Percentiles rank a stretch among this genome's conserved stretches.
These are phyloP conservation scores for Massarina eburnea DNA, from an alignment of 2,329 filamentous ascomycete species.

Conservation along the genomic window DNA sequence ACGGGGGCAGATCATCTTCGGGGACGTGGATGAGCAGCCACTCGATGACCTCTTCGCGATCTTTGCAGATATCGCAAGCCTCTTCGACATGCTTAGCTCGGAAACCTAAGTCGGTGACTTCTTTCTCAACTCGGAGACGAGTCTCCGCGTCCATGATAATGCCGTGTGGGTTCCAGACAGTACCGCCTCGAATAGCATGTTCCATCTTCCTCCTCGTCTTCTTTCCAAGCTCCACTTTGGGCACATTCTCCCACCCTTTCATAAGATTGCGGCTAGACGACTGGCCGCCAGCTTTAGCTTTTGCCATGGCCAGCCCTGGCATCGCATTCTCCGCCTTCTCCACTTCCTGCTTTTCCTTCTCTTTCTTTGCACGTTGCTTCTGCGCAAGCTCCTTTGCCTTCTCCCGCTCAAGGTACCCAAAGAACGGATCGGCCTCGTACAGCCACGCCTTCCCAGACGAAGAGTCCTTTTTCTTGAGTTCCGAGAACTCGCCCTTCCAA, in stretches of 20 bases:
- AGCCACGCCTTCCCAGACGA: constrained; percentile 79
- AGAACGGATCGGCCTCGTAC: constrained; percentile 95
- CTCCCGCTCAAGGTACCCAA: constrained; percentile 75
- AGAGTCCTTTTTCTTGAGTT: constrained; percentile 78
- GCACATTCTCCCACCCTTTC: constrained; percentile 80
- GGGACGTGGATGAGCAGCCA: constrained; percentile 97
- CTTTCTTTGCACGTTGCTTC: constrained; percentile 73
- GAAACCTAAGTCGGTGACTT: constrained; percentile 80
- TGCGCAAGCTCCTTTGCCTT: constrained; percentile 73
- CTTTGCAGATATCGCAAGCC: constrained; percentile 83
- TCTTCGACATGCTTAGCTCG: constrained; percentile 87
- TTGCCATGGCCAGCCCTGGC: constrained; percentile 34
- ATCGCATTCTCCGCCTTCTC: constrained; percentile 64
- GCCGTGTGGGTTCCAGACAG: constrained; percentile 83
- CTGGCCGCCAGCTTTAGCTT: constrained; percentile 18
- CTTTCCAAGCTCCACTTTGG: constrained; percentile 90
- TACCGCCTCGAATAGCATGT: constrained; percentile 72
- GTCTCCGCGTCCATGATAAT: constrained; percentile 64
- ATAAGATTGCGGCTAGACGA: constrained; percentile 49
- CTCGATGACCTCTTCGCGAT: constrained; percentile 87
- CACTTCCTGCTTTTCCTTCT: constrained; percentile 55
- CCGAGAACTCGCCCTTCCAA: constrained; percentile 86
- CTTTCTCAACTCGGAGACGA: constrained; percentile 65
- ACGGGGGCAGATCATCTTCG: constrained; percentile 91
- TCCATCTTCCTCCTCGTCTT: constrained; percentile 79